Conservation (phyloP, 192 early-diverging fungal species). For the Umbelopsis isabellina region DNA sequence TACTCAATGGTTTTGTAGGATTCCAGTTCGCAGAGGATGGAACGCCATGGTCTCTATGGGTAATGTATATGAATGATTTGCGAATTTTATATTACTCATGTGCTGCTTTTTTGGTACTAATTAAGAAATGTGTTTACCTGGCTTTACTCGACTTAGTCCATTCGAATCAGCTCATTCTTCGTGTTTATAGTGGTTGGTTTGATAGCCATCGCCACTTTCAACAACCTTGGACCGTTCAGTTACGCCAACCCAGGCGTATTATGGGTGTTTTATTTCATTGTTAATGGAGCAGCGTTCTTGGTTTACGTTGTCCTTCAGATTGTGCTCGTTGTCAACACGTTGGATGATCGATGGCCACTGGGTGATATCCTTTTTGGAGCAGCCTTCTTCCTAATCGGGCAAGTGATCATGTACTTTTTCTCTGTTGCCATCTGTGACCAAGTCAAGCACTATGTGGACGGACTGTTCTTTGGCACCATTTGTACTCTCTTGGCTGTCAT, state of each 20-base stretch:
- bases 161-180: slow-evolving; percentile 73
- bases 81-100: slow-evolving; percentile 9
- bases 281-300: slow-evolving; percentile 69
- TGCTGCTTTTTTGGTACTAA: neutral
- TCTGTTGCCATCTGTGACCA: slow-evolving; percentile 72
- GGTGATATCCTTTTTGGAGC: slow-evolving; percentile 83
- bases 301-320: slow-evolving; percentile 84
- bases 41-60: slow-evolving; percentile 85
- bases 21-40: slow-evolving; percentile 93
- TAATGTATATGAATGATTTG: slow-evolving; percentile 39
- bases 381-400: slow-evolving; percentile 75
- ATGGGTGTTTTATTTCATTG: slow-evolving; percentile 76
- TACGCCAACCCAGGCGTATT: slow-evolving; percentile 58
- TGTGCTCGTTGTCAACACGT: slow-evolving; percentile 79
- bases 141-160: slow-evolving; percentile 54
- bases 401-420: slow-evolving; percentile 72
- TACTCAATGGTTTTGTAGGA: slow-evolving; percentile 87
- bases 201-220: slow-evolving; percentile 72
- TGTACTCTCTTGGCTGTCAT: slow-evolving; percentile 83
- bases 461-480: slow-evolving; percentile 87
- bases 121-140: neutral
- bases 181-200: slow-evolving; percentile 70
- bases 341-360: slow-evolving; percentile 88
- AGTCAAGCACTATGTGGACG: slow-evolving; percentile 87
- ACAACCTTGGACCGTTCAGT: slow-evolving; percentile 56